Evolutionary conservation across 2,329 filamentous ascomycete species (phyloP).

Genomic region (Ilyonectria destructans): DNA sequence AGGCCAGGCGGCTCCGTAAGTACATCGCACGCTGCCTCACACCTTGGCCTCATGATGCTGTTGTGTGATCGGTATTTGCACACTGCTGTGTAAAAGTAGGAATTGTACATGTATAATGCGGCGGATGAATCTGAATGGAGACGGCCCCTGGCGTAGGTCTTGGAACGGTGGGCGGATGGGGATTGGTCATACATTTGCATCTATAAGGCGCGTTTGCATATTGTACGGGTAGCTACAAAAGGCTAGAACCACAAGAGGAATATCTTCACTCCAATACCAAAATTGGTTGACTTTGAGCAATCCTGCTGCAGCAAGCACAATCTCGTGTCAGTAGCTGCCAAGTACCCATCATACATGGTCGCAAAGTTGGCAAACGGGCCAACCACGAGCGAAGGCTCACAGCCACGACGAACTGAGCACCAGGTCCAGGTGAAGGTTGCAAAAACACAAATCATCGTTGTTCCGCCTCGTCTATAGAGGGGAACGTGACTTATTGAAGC

Average conservation of each 20-base stretch:
- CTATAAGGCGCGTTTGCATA: slow-evolving; percentile 43
- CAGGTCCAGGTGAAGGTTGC: not conserved
- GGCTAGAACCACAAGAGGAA: slow-evolving; percentile 38
- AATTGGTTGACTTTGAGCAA: slow-evolving; percentile 28
- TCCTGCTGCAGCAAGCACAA: not conserved
- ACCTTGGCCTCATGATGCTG: not conserved
- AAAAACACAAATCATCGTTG: not conserved
- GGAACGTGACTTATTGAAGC: slow-evolving; percentile 2
- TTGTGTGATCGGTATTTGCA: slow-evolving; percentile 16
- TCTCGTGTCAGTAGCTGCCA: not conserved
- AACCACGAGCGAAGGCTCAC: not conserved
- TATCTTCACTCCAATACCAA: slow-evolving; percentile 49
- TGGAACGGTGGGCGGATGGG: slow-evolving; percentile 32
- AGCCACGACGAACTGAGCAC: not conserved
- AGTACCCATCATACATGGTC: not conserved
- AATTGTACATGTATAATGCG: slow-evolving; percentile 40
- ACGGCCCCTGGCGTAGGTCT: slow-evolving; percentile 30
- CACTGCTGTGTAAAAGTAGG: slow-evolving; percentile 42
- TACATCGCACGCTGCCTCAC: not conserved
- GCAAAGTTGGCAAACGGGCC: not conserved
- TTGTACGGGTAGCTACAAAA: slow-evolving; percentile 39
- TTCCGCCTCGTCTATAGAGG: not conserved
- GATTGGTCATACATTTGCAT: slow-evolving; percentile 43
- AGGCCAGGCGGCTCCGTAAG: slow-evolving; percentile 53
- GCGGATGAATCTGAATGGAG: slow-evolving; percentile 26